phyloP scores from a whole-genome alignment of 768 basidiomycete species.

The Rubroboletus satanas region DNA sequence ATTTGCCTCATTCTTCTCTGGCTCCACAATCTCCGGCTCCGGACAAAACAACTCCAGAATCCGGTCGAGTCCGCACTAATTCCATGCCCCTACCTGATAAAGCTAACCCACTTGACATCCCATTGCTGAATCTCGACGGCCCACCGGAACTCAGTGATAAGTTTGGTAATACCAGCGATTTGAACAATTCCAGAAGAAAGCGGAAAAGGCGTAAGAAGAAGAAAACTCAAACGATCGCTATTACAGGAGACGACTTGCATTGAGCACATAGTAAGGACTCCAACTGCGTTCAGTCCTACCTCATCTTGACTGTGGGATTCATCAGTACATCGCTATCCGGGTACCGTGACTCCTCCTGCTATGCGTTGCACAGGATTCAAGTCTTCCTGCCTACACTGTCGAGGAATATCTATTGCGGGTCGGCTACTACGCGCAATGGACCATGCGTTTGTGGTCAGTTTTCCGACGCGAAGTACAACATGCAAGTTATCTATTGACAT shows the following conservation, averaged over 20 bases:
- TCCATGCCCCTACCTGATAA: slow-evolving; percentile 7
- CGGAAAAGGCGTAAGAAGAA: slow-evolving; percentile 52
- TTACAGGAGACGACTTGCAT: slow-evolving; percentile 15
- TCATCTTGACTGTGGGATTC: not conserved
- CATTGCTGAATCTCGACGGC: slow-evolving; percentile 55
- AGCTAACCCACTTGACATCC: slow-evolving; percentile 25
- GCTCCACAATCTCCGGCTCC: slow-evolving; percentile 15
- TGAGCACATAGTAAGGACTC: slow-evolving; percentile 15
- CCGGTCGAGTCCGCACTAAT: slow-evolving; percentile 3
- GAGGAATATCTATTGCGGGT: not conserved
- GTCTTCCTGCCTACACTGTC: not conserved
- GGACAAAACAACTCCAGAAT: slow-evolving; percentile 1
- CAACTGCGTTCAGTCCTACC: not conserved
- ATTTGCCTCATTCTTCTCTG: slow-evolving; percentile 13
- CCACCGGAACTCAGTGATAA: slow-evolving; percentile 33
- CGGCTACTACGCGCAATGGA: not conserved
- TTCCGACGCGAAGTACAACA: not conserved
- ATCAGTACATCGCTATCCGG: slow-evolving; percentile 3
- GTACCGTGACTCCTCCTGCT: not conserved
- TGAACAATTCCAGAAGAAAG: slow-evolving; percentile 46
- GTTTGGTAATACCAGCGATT: slow-evolving; percentile 13
- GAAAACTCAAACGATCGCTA: slow-evolving; percentile 35
- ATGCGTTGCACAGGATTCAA: not conserved
- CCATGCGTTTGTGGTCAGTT: not conserved
- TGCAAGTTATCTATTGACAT: slow-evolving; percentile 12